These are phyloP conservation scores for Ogataea zsoltii DNA, from an alignment of 805 yeast species.

Conservation along the genomic window DNA sequence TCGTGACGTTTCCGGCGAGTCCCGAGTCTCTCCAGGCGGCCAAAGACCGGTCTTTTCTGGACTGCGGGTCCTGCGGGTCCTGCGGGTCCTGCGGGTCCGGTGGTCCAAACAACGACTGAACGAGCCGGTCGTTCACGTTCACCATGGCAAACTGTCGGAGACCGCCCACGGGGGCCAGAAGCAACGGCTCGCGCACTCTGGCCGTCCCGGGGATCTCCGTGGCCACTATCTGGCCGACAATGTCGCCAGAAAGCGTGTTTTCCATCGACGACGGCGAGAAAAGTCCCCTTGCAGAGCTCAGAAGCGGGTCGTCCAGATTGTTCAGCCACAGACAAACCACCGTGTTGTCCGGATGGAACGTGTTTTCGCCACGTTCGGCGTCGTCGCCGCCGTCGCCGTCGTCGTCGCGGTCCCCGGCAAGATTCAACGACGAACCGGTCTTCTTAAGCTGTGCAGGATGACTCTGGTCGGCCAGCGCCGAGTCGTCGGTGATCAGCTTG, in stretches of 20 bases:
- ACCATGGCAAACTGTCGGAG: conserved; percentile 40
- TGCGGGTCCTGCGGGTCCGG: too few relatives aligned
- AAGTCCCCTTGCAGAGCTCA: conserved; percentile 25
- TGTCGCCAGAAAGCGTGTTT: conserved; percentile 15
- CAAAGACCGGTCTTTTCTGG: conserved; percentile 15
- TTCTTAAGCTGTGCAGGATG: conserved; percentile 15
- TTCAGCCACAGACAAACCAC: conserved; percentile 33
- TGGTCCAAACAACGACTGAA: conserved; percentile 22
- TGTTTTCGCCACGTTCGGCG: conserved; percentile 7
- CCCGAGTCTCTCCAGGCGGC: conserved; percentile 24
- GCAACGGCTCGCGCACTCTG: conserved; percentile 25
- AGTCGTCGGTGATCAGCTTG: conserved; percentile 36
- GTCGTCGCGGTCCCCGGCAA: background rate
- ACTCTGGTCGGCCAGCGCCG: conserved; percentile 28
- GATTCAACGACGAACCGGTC: conserved; percentile 15
- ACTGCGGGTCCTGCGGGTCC: too few relatives aligned
- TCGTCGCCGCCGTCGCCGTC: background rate
- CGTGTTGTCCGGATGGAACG: conserved; percentile 32
- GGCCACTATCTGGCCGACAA: conserved; percentile 18
- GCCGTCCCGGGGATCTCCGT: conserved; percentile 1
- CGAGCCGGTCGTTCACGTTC: conserved; percentile 22
- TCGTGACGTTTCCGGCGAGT: conserved; percentile 30
- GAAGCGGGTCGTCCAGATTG: conserved; percentile 25
- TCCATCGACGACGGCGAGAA: conserved; percentile 18
- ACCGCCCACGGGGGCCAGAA: conserved; percentile 44